Conservation (phyloP, 1,284 basidiomycete species). For the Cronartium quercuum region DNA sequence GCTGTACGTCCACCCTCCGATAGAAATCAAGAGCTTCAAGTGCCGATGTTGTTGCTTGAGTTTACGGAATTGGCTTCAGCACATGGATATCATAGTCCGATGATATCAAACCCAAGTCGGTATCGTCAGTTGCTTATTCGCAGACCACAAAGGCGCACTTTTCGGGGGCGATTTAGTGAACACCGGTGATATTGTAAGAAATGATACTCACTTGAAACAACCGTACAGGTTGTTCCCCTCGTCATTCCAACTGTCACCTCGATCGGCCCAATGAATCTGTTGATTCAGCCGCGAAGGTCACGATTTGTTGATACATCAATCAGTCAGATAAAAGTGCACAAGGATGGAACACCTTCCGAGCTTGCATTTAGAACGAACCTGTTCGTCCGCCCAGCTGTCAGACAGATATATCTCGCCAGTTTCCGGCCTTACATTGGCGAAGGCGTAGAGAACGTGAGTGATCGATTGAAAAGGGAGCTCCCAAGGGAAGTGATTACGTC, state of each 20-base stretch:
- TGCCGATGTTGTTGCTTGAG: constrained; percentile 47
- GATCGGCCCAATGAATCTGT: constrained; percentile 47
- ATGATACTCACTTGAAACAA: constrained; percentile 48
- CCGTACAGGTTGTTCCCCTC: constrained; percentile 47
- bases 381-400: constrained; percentile 49
- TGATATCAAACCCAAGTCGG: too few relatives aligned
- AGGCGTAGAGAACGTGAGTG: constrained; percentile 49
- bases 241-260: constrained; percentile 47
- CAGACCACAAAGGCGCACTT: too few relatives aligned
- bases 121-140: too few relatives aligned
- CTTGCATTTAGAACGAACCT: constrained; percentile 25
- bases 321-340: not conserved
- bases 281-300: not conserved
- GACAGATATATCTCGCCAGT: constrained; percentile 48
- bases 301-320: not conserved
- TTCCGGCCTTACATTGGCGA: constrained; percentile 48
- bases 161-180: too few relatives aligned
- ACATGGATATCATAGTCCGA: not conserved
- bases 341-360: too few relatives aligned
- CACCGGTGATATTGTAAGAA: too few relatives aligned
- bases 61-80: constrained; percentile 40
- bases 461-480: constrained; percentile 44
- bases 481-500: constrained; percentile 46
- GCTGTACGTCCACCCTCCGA: constrained; percentile 50
- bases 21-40: constrained; percentile 48